A percentile compares a stretch with the other conserved stretches of the same genome.
Evolutionary conservation across 805 yeast species (phyloP).

Genomic region (Yamadazyma endophytica): DNA sequence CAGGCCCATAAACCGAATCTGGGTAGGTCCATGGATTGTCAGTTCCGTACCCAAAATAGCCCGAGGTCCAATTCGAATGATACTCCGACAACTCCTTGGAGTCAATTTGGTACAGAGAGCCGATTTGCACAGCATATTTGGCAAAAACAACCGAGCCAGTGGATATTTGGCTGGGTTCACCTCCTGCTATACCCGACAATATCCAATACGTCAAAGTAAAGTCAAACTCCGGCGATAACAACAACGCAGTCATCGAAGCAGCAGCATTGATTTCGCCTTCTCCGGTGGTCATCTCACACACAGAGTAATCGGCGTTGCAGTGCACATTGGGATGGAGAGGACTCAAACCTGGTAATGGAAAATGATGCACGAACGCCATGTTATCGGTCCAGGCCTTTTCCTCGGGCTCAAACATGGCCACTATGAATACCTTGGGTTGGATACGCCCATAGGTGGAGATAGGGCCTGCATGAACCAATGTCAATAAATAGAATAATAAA

Average conservation of each 20-base stretch:
- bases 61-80: slow-evolving; percentile 52
- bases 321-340: slow-evolving; percentile 54
- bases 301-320: slow-evolving; percentile 45
- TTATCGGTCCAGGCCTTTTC: slow-evolving; percentile 49
- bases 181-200: slow-evolving; percentile 65
- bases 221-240: slow-evolving; percentile 52
- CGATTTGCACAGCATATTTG: slow-evolving; percentile 59
- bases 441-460: slow-evolving; percentile 6
- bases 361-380: slow-evolving; percentile 46
- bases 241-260: slow-evolving; percentile 49
- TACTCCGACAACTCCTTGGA: slow-evolving; percentile 36
- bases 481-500: too few species aligned
- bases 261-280: slow-evolving; percentile 71
- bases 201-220: slow-evolving; percentile 57
- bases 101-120: slow-evolving; percentile 55
- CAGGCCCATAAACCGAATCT: slow-evolving; percentile 55
- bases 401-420: slow-evolving; percentile 55
- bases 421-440: slow-evolving; percentile 52
- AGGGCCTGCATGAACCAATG: too few species aligned
- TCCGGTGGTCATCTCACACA: slow-evolving; percentile 65
- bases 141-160: slow-evolving; percentile 60
- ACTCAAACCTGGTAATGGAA: slow-evolving; percentile 63
- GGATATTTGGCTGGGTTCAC: slow-evolving; percentile 52
- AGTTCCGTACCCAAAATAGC: slow-evolving; percentile 56
- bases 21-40: slow-evolving; percentile 49